Base-by-base conservation (phyloP, 192 early-diverging fungal genomes). In the Coemansia sp. region DNA sequence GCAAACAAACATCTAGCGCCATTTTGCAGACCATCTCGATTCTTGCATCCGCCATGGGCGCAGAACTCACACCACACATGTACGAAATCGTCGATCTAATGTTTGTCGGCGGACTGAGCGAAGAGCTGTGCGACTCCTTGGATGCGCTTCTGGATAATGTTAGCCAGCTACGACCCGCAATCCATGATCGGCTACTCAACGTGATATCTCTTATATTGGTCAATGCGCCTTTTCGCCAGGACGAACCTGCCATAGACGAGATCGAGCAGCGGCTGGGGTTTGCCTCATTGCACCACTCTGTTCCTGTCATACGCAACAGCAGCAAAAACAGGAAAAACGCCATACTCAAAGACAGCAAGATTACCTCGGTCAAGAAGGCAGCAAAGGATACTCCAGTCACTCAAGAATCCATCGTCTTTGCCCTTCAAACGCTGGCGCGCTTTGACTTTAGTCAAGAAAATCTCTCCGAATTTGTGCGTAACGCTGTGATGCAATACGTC, bases 171-270 rank as follows among this genome's bases (percentile, higher is more conserved):
- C 48, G n/a, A n/a, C 83, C 84, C 12, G 87, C 86, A 32, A 93
- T 98, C 65, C 95, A 97, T 88, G 91, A 94, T 45, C 87, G 92
- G 12, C 84, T 98, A 48, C 81, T 98, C 37, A 92, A 98, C 41
- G 87, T 93, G 70, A 85, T 98, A 8, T 97, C 95, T 0, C 83
- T 92, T 57, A 94, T 92, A 22, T 69, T 98, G 51, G 90, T 89
- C 51, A 87, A 89, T 7, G 89, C 92, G 71, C 87, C 92, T 16
- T 98, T 93, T 69, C 87, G 69, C 87, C 88, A 52, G 83, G 89
- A 18, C 88, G 92, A 41, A 88, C 93, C n/a, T 88, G 90, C 32
- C 74, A 69, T 32, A 51, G 80, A 63, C 36, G 71, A 8, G 4
- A 22, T 69, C 6, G 65, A 70, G 47, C 40, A 18, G 4, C 69